These are phyloP conservation scores for Dictyostelium citrinum DNA, from an alignment of 78 protist species.

Conservation along the genomic window DNA sequence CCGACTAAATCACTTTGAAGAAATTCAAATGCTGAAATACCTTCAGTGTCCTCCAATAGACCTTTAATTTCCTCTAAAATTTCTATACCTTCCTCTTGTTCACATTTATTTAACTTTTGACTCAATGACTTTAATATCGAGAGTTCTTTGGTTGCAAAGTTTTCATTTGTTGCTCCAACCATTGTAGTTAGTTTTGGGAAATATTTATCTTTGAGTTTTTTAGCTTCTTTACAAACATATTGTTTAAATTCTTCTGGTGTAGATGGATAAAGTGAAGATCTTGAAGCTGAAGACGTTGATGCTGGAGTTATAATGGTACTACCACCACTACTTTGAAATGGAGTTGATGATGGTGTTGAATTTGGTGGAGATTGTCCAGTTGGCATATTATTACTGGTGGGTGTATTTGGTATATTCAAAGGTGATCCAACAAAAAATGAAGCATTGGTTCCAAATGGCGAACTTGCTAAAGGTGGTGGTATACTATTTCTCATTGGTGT, in stretches of 20 bases:
- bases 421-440: slow-evolving; percentile 79
- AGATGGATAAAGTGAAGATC: background rate
- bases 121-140: slow-evolving; percentile 6
- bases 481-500: slow-evolving; percentile 38
- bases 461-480: slow-evolving; percentile 61
- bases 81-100: slow-evolving; percentile 60
- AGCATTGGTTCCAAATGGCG: slow-evolving; percentile 28
- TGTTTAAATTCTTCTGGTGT: slow-evolving; percentile 46
- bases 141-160: slow-evolving; percentile 52
- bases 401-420: background rate
- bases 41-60: slow-evolving; percentile 22
- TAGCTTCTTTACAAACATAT: slow-evolving; percentile 47
- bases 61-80: slow-evolving; percentile 54
- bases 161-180: background rate
- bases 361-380: slow-evolving; percentile 3
- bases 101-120: slow-evolving; percentile 24
- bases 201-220: slow-evolving; percentile 40
- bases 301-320: background rate
- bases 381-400: background rate
- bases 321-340: background rate
- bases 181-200: background rate
- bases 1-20: slow-evolving; percentile 64
- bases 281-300: background rate
- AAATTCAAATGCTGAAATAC: slow-evolving; percentile 79
- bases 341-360: background rate